These are phyloP conservation scores for Sherardia arvensis DNA, from an alignment of 257 asterid genomes.

Conservation along the genomic window DNA sequence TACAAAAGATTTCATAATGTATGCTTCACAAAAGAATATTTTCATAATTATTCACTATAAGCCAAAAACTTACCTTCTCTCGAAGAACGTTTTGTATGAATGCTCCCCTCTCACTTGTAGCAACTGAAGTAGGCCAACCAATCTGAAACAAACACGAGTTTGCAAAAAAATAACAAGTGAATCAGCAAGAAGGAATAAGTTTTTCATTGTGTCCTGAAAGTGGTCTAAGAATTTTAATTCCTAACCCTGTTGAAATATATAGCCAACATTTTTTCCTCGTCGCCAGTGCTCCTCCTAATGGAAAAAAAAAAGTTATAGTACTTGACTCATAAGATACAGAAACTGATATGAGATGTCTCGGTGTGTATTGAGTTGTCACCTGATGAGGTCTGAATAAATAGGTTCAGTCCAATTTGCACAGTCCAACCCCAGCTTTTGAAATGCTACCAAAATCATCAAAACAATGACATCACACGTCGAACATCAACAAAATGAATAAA, in stretches of 20 bases:
- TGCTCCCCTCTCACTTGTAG: conserved; percentile 73
- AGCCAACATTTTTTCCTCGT: conserved; percentile 83
- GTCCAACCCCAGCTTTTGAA: conserved; percentile 89
- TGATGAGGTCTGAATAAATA: conserved; percentile 74
- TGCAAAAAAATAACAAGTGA: not conserved
- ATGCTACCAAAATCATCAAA: conserved; percentile 51
- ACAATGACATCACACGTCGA: not conserved
- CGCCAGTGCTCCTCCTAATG: conserved; percentile 76
- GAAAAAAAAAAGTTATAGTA: not conserved
- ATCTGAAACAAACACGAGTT: conserved; percentile 40
- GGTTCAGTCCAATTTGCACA: conserved; percentile 98
- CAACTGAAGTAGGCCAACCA: conserved; percentile 97
- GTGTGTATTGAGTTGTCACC: conserved; percentile 29
- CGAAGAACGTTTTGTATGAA: conserved; percentile 67
- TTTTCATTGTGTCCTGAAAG: not conserved
- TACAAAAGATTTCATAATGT: not conserved
- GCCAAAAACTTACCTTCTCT: conserved; percentile 51
- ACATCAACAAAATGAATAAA: not conserved
- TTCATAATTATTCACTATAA: not conserved
- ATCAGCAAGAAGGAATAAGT: not conserved
- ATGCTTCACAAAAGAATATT: not conserved
- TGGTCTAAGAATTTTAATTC: conserved; percentile 9
- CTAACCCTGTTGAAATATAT: conserved; percentile 82
- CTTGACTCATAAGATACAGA: not conserved
- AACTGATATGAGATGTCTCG: not conserved